Evolutionary conservation across 2,329 filamentous ascomycete species (phyloP), one percentile per base, ranked within the genome.

Genomic region (Phialophora macrospora): DNA sequence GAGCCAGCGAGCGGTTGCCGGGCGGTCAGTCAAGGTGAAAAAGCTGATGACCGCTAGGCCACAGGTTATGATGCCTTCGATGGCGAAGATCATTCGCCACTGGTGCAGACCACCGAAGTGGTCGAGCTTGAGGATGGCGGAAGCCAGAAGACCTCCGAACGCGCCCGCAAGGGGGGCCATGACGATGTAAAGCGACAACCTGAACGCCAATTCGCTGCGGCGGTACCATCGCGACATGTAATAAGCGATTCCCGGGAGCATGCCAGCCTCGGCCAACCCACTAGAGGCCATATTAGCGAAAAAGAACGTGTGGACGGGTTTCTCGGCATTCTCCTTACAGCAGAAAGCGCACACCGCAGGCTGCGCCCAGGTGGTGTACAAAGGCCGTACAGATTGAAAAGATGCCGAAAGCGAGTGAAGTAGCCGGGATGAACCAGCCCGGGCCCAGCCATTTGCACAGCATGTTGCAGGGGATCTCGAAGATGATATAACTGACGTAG

Each of bases 211-310:
- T 75, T 92, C 89, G 57, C 83, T 84, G 34, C 87, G 81, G n/a
- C 88, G 81, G 70, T 91, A 92, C 89, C 62, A 68, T 52, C 67
- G 55, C 8, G 66, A 70, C 52, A 73, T 59, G 71, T 91, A 92
- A 76, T 91, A 92, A 0, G 88, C 88, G 48, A 91, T 90, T 0
- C 90, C 89, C 0, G 90, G 90, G 61, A 92, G 76, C 84, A 92
- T 87, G 7, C 89, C 90, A 0, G 90, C 87, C 76, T 93, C 90
- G 56, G 71, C 72, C 11, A 72, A 28, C 9, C 87, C 87, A n/a
- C 38, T 44, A 8, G 5, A 44, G 17, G 38, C 38, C n/a, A 7
- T n/a, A 44, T 44, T 44, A 44, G 38, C 38, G 17, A n/a, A n/a
- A 44, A 44, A 44, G 38, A 44, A n/a, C 38, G 38, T n/a, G 38